Base-by-base conservation (phyloP, 2,329 filamentous ascomycete genomes). In the Gliomastix tumulicola region DNA sequence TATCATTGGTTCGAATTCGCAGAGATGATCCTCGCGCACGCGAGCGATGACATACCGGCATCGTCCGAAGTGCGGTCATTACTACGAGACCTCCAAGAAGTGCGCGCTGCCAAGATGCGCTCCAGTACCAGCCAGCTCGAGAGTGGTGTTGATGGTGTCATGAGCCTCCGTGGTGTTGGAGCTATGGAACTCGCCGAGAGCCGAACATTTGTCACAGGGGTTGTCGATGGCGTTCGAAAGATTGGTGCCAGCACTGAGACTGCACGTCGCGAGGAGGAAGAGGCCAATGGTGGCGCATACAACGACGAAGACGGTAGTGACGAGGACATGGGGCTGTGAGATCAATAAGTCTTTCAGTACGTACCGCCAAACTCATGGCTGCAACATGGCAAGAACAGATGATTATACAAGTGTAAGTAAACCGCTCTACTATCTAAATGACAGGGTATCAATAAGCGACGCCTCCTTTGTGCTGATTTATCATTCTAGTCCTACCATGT, bases 1-100 rank as follows among this genome's bases (percentile, higher is more conserved):
- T 97, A 94, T 56, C 90, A 97, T 65, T 98, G 90, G 89, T 74
- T 94, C 30, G 92, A 97, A 62, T 65, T 97, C 8, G 82, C 84
- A 15, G 88, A 95, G 60, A 79, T 94, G 55, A 68, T 98, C 32
- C 74, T 98, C 3, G 84, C 89, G 32, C 83, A 87, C 38, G 89
- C 89, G 5, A 73, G 77, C 19, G 89, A 96, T 57, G 89, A 96
- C 56, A 74, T 97, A 34, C 73, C 53, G 49, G 76, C 83, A 1
- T 72, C 85, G 3, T 82, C 88, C 46, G 77, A 81, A 46, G 81
- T 94, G 7, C 70, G 89, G 7, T 75, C 83, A 19, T 56, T 94
- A 41, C 57, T 96, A 42, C 69, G 89, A 36, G 89, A 95, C 53
- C 58, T 97, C 45, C 73, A 89, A 37, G 90, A 97, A 62, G 86